These are phyloP conservation scores for Leishmania arabica DNA, from an alignment of 208 protist species.

Conservation along the genomic window DNA sequence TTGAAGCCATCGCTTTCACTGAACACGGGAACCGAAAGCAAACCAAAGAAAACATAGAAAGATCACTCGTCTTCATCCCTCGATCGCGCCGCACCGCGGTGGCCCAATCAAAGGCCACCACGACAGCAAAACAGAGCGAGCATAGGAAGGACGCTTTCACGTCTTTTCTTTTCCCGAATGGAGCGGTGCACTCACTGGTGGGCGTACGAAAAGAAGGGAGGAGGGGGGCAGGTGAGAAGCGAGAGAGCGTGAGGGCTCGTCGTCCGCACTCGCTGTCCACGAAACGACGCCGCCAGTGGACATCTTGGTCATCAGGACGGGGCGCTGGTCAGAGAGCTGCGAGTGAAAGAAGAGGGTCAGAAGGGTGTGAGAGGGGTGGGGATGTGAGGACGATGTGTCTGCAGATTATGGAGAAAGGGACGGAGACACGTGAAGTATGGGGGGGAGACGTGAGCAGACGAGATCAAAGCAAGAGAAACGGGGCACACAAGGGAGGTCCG, in stretches of 20 bases:
- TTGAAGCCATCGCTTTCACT: background rate
- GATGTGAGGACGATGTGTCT: background rate
- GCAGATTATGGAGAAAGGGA: background rate
- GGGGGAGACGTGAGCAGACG: too few relatives aligned
- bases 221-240: background rate
- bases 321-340: background rate
- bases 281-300: background rate
- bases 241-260: background rate
- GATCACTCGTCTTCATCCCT: background rate
- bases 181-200: background rate
- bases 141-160: background rate
- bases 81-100: background rate
- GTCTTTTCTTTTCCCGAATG: too few relatives aligned
- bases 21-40: background rate
- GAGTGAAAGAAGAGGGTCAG: background rate
- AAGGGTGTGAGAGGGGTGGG: background rate
- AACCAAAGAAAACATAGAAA: background rate
- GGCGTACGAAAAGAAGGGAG: background rate
- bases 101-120: background rate
- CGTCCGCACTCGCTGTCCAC: background rate
- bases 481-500: too few relatives aligned
- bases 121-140: background rate
- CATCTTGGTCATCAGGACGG: background rate
- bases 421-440: background rate
- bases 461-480: too few relatives aligned